A percentile compares a stretch with the other conserved stretches of the same genome.
Evolutionary conservation across 352 stramenopile species (phyloP).

Genomic region (Globisporangium lucens): DNA sequence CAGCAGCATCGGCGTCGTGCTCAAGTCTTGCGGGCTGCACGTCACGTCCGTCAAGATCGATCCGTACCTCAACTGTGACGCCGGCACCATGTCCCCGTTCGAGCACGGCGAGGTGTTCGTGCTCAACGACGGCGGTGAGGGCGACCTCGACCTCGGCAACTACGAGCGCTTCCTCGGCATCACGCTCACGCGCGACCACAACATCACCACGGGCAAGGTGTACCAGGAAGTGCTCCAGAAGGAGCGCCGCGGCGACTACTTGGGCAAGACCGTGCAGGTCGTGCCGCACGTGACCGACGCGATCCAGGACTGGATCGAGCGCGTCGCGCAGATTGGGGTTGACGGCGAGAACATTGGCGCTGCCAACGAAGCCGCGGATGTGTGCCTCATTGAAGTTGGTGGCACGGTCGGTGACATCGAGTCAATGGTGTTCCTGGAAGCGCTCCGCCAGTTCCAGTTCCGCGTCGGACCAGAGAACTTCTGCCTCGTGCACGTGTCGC

Average conservation of each 20-base stretch:
- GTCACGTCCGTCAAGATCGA: conserved; percentile 99
- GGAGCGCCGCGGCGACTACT: conserved; percentile 96
- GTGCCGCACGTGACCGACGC: conserved; percentile 95
- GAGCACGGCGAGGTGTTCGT: conserved; percentile 98
- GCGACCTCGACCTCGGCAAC: conserved; percentile 98
- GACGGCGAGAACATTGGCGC: conserved; percentile 41
- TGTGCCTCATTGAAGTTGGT: conserved; percentile 99
- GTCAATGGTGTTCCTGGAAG: conserved; percentile 99
- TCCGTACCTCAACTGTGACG: conserved; percentile 99
- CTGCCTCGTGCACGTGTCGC: conserved; percentile 98
- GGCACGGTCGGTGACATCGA: conserved; percentile 99
- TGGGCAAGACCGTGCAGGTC: conserved; percentile 99
- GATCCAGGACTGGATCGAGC: conserved; percentile 98
- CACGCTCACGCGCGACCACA: conserved; percentile 96
- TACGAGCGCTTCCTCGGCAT: conserved; percentile 99
- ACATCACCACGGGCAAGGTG: conserved; percentile 99
- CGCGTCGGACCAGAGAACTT: conserved; percentile 97
- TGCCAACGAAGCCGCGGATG: conserved; percentile 76
- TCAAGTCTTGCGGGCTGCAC: conserved; percentile 94
- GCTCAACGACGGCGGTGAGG: conserved; percentile 96
- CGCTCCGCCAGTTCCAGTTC: conserved; percentile 99
- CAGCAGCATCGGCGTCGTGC: conserved; percentile 96
- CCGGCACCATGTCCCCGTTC: conserved; percentile 97
- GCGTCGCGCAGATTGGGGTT: conserved; percentile 94
- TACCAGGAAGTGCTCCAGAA: conserved; percentile 96